Evolutionary conservation across 768 basidiomycete genomes (phyloP).

Genomic region (Termitomyces sp.): DNA sequence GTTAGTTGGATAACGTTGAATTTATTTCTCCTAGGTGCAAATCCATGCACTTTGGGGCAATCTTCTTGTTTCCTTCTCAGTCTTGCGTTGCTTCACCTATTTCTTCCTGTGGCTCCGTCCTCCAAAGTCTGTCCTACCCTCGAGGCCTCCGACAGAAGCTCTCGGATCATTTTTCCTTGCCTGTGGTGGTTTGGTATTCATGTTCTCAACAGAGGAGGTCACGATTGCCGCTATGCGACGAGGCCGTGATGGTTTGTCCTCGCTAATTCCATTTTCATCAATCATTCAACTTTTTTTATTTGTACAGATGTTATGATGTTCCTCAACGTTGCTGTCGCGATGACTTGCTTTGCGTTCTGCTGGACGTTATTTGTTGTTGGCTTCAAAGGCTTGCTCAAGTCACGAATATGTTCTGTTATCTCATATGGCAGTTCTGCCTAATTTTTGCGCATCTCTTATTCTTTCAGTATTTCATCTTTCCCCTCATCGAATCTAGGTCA

Average conservation of each 20-base stretch:
- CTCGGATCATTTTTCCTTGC: conserved; percentile 84
- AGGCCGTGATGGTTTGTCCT: conserved; percentile 69
- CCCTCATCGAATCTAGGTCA: conserved; percentile 2
- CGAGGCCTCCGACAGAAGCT: conserved; percentile 90
- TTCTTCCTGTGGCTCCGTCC: conserved; percentile 92
- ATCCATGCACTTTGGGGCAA: conserved; percentile 92
- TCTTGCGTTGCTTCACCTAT: conserved; percentile 84
- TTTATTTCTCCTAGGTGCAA: conserved; percentile 50
- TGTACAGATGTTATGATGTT: conserved; percentile 93
- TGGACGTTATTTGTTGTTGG: conserved; percentile 76
- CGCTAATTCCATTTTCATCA: not conserved
- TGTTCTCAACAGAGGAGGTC: conserved; percentile 86
- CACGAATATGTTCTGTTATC: conserved; percentile 24
- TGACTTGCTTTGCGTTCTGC: conserved; percentile 82
- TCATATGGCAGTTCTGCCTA: conserved; percentile 24
- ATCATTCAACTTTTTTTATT: not conserved
- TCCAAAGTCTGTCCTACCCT: conserved; percentile 79
- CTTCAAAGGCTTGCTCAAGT: conserved; percentile 79
- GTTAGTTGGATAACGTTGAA: not conserved
- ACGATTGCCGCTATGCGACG: conserved; percentile 88
- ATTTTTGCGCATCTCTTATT: not conserved
- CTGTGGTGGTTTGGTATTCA: conserved; percentile 85
- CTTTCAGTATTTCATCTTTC: not conserved
- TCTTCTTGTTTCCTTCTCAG: conserved; percentile 71
- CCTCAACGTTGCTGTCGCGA: conserved; percentile 76